These are phyloP conservation scores for Pulveroboletus ravenelii DNA, from an alignment of 768 basidiomycete genomes.

Conservation along the genomic window DNA sequence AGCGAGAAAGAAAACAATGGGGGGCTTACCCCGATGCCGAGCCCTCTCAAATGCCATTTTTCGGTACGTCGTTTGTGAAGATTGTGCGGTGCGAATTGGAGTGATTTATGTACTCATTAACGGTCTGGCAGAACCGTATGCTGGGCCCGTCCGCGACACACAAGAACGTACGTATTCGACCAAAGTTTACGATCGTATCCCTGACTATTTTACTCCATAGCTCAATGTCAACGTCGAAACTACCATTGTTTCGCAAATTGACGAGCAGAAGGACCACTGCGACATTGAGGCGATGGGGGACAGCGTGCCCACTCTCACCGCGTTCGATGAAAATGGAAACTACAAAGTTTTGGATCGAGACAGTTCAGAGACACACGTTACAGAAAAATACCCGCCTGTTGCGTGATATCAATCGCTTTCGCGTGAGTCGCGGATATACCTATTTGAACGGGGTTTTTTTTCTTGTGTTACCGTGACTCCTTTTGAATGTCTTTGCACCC, in stretches of 20 bases:
- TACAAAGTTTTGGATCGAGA: slow-evolving; percentile 14
- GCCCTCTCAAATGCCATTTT: slow-evolving; percentile 20
- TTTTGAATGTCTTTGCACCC: neutral
- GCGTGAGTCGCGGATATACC: slow-evolving; percentile 7
- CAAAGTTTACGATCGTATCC: neutral
- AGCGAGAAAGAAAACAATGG: slow-evolving; percentile 26
- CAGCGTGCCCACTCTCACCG: slow-evolving; percentile 3
- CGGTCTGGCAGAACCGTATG: slow-evolving; percentile 20
- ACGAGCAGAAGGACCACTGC: slow-evolving; percentile 20
- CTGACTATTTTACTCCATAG: slow-evolving; percentile 1
- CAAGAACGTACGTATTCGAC: slow-evolving; percentile 18
- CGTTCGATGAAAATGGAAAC: slow-evolving; percentile 11
- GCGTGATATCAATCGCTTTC: slow-evolving; percentile 5
- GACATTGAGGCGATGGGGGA: slow-evolving; percentile 19
- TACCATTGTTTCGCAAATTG: slow-evolving; percentile 29
- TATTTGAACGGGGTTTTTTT: neutral
- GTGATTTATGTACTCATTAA: neutral
- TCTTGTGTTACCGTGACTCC: neutral
- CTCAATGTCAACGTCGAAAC: slow-evolving; percentile 33
- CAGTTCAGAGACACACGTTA: slow-evolving; percentile 12
- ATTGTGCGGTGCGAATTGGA: neutral
- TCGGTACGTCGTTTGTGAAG: slow-evolving; percentile 15
- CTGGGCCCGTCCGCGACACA: slow-evolving; percentile 14
- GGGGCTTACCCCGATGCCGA: slow-evolving; percentile 3
- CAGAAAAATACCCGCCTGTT: slow-evolving; percentile 12